Evolutionary conservation across 73 alveolate species (phyloP).

Genomic region (Paramecium sexaurelia): DNA sequence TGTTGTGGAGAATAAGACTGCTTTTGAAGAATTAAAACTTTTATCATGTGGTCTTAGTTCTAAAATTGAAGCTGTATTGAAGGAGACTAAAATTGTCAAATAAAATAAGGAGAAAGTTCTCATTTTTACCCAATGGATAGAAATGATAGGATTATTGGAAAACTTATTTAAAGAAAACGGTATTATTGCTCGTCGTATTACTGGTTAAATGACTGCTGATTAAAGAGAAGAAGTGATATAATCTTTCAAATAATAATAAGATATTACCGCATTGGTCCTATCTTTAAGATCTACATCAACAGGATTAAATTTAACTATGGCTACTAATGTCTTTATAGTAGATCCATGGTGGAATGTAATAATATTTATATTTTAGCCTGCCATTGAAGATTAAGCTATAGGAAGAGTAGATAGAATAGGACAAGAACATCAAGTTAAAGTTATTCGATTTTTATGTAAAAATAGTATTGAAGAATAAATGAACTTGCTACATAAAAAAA

Average conservation of each 20-base stretch:
- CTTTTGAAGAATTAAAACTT: not conserved
- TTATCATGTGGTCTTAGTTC: not conserved
- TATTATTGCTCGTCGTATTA: not conserved
- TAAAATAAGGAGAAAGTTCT: slow-evolving; percentile 7
- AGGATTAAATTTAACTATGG: slow-evolving; percentile 65
- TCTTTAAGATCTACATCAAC: slow-evolving; percentile 59
- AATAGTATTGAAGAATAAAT: slow-evolving; percentile 11
- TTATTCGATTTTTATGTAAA: slow-evolving; percentile 38
- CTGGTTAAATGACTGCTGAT: slow-evolving; percentile 64
- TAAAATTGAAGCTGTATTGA: slow-evolving; percentile 35
- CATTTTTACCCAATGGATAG: slow-evolving; percentile 62
- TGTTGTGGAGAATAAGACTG: not conserved
- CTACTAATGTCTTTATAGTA: slow-evolving; percentile 54
- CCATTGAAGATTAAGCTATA: slow-evolving; percentile 67
- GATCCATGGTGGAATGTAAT: slow-evolving; percentile 72
- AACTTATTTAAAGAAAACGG: slow-evolving; percentile 27
- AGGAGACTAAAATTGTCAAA: not conserved
- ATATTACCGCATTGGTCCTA: slow-evolving; percentile 34
- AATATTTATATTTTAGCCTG: not conserved
- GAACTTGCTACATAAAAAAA: slow-evolving; percentile 18
- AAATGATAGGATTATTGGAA: slow-evolving; percentile 32
- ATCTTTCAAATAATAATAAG: not conserved
- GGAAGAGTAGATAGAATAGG: slow-evolving; percentile 71
- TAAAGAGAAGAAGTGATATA: slow-evolving; percentile 48
- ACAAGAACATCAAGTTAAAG: slow-evolving; percentile 27